These are phyloP conservation scores for Penicillium flavigenum DNA, from an alignment of 495 filamentous ascomycete genomes.

Conservation along the genomic window DNA sequence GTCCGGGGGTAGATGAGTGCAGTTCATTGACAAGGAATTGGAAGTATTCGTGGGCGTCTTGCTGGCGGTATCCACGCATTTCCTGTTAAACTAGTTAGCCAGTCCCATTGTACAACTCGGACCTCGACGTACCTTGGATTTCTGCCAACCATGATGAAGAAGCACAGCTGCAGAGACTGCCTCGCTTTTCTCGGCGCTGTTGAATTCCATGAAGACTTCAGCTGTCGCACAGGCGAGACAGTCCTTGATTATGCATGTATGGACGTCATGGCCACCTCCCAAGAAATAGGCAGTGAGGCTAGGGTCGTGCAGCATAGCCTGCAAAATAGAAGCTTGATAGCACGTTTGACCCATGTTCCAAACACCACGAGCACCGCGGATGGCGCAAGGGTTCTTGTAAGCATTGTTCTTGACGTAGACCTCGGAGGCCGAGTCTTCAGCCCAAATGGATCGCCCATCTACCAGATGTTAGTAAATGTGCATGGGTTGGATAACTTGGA, in stretches of 20 bases:
- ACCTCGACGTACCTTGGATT: constrained; percentile 20
- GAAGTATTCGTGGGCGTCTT: constrained; percentile 94
- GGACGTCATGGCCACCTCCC: constrained; percentile 72
- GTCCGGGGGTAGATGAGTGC: constrained; percentile 51
- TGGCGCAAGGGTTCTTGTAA: constrained; percentile 44
- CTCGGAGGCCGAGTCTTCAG: constrained; percentile 38
- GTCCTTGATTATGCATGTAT: constrained; percentile 54
- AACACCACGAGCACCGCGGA: constrained; percentile 71
- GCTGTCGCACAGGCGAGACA: constrained; percentile 87
- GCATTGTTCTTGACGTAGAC: constrained; percentile 46
- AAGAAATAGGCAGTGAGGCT: constrained; percentile 83
- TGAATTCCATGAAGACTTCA: constrained; percentile 89
- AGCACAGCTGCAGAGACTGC: constrained; percentile 82
- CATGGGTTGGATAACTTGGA: not conserved
- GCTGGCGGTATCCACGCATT: constrained; percentile 88
- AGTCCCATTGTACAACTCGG: not conserved
- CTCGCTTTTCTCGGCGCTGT: constrained; percentile 73
- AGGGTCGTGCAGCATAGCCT: constrained; percentile 85
- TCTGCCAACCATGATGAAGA: constrained; percentile 46
- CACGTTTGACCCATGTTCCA: constrained; percentile 94
- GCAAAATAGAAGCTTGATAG: constrained; percentile 89
- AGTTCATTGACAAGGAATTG: constrained; percentile 87
- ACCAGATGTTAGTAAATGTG: constrained; percentile 5
- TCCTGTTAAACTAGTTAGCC: constrained; percentile 57
- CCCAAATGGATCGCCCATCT: constrained; percentile 27